Conservation (phyloP, 2,329 filamentous ascomycete genomes). For the Helotiales sp. region DNA sequence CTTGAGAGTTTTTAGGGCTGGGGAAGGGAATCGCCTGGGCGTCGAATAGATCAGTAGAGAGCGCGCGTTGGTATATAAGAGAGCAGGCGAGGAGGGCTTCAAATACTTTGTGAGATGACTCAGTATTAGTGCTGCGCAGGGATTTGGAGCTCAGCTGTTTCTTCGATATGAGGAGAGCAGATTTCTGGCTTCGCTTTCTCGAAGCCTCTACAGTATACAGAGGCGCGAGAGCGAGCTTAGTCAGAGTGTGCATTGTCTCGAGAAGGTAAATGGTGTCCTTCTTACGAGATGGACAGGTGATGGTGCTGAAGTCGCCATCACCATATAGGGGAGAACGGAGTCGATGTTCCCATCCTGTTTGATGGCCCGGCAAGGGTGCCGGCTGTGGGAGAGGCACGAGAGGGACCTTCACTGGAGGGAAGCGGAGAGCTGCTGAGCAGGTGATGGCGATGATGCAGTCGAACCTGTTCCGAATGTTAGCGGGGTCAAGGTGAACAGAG, state of each 20-base stretch:
- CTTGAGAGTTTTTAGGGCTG: background rate
- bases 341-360: background rate
- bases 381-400: background rate
- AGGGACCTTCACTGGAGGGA: background rate
- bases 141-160: background rate
- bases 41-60: too few relatives aligned
- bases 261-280: background rate
- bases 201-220: background rate
- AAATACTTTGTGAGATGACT: too few relatives aligned
- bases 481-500: background rate
- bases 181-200: background rate
- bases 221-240: background rate
- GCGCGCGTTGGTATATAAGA: background rate
- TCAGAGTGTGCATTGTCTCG: background rate
- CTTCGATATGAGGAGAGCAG: background rate
- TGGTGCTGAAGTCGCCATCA: background rate
- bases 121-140: background rate
- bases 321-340: background rate
- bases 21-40: background rate
- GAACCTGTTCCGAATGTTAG: background rate
- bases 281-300: background rate
- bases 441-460: constrained; percentile 1
- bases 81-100: background rate
- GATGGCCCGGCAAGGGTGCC: background rate
- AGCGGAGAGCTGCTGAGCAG: background rate